These are phyloP conservation scores for Nemophila menziesii DNA, from an alignment of 257 asterid species.

Conservation along the genomic window DNA sequence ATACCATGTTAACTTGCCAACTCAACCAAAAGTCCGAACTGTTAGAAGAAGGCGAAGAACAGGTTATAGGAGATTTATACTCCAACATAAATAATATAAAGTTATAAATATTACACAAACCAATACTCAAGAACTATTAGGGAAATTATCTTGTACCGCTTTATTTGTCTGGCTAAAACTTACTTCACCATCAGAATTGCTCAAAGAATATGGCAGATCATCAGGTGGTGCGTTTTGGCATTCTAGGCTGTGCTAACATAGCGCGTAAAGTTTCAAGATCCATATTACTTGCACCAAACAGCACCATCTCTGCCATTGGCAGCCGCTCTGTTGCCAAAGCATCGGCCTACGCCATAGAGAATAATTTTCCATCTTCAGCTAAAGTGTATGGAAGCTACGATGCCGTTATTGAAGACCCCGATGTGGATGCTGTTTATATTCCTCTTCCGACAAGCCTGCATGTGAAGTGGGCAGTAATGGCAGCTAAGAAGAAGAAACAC, in stretches of 20 bases:
- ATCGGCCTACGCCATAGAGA: conserved; percentile 37
- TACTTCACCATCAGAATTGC: no score
- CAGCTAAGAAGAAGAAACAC: conserved; percentile 31
- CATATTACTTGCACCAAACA: conserved; percentile 36
- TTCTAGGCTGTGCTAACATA: conserved; percentile 58
- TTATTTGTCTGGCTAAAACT: no score
- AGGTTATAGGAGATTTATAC: no score
- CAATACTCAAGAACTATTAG: no score
- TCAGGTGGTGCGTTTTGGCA: no score
- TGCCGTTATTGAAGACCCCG: conserved; percentile 31
- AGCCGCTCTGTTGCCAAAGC: conserved; percentile 63
- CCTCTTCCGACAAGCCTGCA: conserved; percentile 41
- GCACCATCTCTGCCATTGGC: conserved; percentile 48
- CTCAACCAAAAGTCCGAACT: no score
- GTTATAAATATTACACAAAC: no score
- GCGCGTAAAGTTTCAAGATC: conserved; percentile 52
- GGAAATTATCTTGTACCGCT: no score
- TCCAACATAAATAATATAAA: no score
- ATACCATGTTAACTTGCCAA: no score
- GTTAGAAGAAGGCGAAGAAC: no score
- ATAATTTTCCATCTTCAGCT: conserved; percentile 39
- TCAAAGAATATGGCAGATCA: no score
- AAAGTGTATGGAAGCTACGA: conserved; percentile 29
- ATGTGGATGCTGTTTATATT: conserved; percentile 32
- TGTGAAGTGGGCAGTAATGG: conserved; percentile 28